Base-by-base conservation (phyloP, 257 asterid genomes). In the Gynochthodes officinalis region DNA sequence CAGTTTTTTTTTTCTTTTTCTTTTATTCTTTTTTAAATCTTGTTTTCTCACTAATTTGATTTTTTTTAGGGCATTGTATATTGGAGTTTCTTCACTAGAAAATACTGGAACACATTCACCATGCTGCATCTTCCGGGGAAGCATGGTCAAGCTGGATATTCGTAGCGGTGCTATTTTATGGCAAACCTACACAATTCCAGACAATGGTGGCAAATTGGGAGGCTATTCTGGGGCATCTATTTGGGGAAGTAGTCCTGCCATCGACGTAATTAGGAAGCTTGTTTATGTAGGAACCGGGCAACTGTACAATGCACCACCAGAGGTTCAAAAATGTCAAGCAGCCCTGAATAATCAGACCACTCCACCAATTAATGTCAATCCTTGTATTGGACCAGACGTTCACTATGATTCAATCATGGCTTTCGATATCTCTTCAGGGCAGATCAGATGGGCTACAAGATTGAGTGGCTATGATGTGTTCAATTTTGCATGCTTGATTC, bases 211-310 rank as follows among this genome's bases (percentile, higher is more conserved):
- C 64, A 21, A 40, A 23, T 55, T 80, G 0, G 93, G 90, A 27
- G 89, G 90, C 12, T 92, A 86, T 30, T 70, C 95, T 0, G 95
- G 96, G 13, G 93, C 84, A 5, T 85, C 86, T 9, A 85, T 89
- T 32, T 92, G 96, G 96, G 98, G 92, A 35, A 88, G 98, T 78
- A 92, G 96, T 77, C 97, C 95, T 2, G 64, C 96, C 66, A 86
- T 92, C 2, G 96, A 90, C 76, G 9, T 71, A 0, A 2, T 0
- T 0, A 83, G 92, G 0, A 71, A 84, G 46, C 86, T 66, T 1
- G 90, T 87, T 39, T 89, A 78, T 1, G 89, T 32, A 0, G 97
- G 87, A 42, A 90, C 97, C 0, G 96, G 96, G 42, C 85, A 92
- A 27, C 85, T 90, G 0, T 92, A 92, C 70, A 52, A 23, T 25